Evolutionary conservation across 2,329 filamentous ascomycete species (phyloP), one percentile per base, ranked within the genome.

Genomic region (Pseudocercospora crystallina): DNA sequence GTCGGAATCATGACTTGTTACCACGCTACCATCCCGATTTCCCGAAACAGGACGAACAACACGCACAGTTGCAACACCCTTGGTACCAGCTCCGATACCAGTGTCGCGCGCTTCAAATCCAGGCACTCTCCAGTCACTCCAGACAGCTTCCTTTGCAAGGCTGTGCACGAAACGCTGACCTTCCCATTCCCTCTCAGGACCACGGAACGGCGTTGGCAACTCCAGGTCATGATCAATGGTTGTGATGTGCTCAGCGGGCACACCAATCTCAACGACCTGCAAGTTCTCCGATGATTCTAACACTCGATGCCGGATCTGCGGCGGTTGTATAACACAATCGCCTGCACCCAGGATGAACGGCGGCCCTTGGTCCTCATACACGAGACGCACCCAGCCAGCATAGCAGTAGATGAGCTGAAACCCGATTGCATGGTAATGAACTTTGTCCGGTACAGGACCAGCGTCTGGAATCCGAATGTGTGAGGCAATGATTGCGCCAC

Each of bases 351-450:
- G 53, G 13, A 49, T 49, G 42, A 55, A 55, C 7, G 53, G 48
- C 10, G 36, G 39, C 13, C 53, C 53, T 31, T 55, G 53, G 14
- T 55, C 53, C 43, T 55, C 53, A 26, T 55, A 55, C 2, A 51
- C 53, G 1, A 55, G 14, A 13, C 53, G 44, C 5, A 51, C 53
- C 53, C 53, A 55, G 5, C 53, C 53, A 9, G 35, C 35, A 31
- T 51, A 48, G 44, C 53, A 55, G 37, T 51, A 55, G 14, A 55
- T 55, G 9, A 55, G 48, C 37, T 55, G 53, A 12, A 55, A 51
- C 1, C 53, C 48, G 9, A 55, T 41, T 3, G 43, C 44, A 14
- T 55, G 53, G 41, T 51, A 55, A 30, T 55, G 53, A 2, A 55
- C 53, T 3, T 49, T 43, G 12, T 55, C 53, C 3, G 49, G 48